Conservation (phyloP, 352 stramenopile genomes). For the Pythium chondricola region DNA sequence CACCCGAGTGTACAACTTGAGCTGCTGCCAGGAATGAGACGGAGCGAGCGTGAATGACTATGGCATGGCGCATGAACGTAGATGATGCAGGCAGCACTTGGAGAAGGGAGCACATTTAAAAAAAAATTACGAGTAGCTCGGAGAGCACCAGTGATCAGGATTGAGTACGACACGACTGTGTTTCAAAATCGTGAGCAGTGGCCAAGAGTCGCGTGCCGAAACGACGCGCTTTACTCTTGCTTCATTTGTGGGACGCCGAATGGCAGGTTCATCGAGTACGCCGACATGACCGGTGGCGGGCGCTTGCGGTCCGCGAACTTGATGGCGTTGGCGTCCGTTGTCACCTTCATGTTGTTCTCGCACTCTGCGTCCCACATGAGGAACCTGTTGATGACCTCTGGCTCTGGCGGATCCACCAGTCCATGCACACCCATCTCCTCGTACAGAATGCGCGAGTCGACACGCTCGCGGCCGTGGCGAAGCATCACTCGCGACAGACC, state of each 20-base stretch:
- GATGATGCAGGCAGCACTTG: too few species aligned
- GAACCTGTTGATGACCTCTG: conserved; percentile 40
- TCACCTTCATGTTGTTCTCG: conserved; percentile 52
- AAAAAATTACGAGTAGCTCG: too few species aligned
- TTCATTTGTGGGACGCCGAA: conserved; percentile 26
- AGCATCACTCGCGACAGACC: conserved; percentile 57
- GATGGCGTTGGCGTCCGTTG: conserved; percentile 26
- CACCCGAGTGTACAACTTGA: too few species aligned
- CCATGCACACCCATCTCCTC: conserved; percentile 44
- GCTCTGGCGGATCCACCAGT: conserved; percentile 35
- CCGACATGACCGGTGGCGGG: conserved; percentile 30
- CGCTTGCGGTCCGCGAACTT: conserved; percentile 22
- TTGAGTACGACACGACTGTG: too few species aligned
- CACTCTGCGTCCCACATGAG: conserved; percentile 49
- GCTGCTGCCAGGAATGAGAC: too few species aligned
- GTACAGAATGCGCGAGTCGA: conserved; percentile 48
- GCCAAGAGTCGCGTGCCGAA: too few species aligned
- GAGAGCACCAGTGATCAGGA: too few species aligned
- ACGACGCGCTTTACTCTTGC: conserved; percentile 7
- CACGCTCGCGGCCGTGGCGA: conserved; percentile 38
- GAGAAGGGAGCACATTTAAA: too few species aligned
- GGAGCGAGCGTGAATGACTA: too few species aligned
- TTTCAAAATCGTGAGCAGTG: too few species aligned
- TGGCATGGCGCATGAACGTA: too few species aligned
- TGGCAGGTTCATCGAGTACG: conserved; percentile 65